These are phyloP conservation scores for Populus simonii DNA, from an alignment of 345 rosid species.

Conservation along the genomic window DNA sequence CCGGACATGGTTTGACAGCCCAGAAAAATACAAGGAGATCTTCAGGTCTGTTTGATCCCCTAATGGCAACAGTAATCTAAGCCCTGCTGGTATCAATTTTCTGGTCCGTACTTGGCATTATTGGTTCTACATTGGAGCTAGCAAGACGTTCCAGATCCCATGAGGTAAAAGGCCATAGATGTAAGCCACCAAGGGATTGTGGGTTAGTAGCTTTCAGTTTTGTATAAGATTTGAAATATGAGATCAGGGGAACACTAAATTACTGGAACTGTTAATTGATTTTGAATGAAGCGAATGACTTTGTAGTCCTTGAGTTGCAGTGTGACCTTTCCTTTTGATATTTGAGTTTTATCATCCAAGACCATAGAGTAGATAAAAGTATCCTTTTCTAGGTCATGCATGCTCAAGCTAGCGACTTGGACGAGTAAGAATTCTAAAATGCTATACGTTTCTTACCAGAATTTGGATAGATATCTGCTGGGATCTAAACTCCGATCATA, in stretches of 20 bases:
- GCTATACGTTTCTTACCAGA: too few species aligned
- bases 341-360: too few species aligned
- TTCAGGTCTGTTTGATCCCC: conserved; percentile 24
- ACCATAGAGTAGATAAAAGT: too few species aligned
- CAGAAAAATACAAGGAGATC: conserved; percentile 51
- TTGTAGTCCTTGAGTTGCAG: neutral
- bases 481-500: too few species aligned
- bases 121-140: neutral
- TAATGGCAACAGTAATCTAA: neutral
- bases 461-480: too few species aligned
- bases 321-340: too few species aligned
- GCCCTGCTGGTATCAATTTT: neutral
- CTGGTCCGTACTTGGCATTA: neutral
- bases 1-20: conserved; percentile 67
- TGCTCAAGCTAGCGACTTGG: too few species aligned
- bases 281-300: neutral
- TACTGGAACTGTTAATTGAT: neutral
- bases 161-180: neutral
- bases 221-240: conserved; percentile 5
- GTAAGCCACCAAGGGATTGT: neutral
- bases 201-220: neutral
- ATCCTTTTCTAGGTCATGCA: too few species aligned
- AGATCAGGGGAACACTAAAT: neutral
- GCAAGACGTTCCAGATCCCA: neutral
- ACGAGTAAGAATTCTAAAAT: too few species aligned